Percentiles rank a stretch among this genome's conserved stretches.
Conservation (phyloP, 805 yeast species). For the Hanseniaspora mollemarum region DNA sequence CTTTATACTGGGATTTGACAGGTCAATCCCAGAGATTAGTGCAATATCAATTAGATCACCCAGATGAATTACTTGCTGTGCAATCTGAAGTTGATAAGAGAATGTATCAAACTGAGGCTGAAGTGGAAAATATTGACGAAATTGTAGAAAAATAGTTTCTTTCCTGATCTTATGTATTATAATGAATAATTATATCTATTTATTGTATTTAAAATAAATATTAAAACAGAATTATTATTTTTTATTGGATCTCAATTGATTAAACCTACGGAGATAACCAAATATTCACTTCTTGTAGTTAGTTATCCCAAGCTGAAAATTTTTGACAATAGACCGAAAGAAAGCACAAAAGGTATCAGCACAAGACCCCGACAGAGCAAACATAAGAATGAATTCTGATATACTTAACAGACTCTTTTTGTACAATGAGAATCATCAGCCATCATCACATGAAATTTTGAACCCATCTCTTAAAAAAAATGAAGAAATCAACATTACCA, state of each 20-base stretch:
- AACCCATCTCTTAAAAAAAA: neutral
- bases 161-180: too few relatives aligned
- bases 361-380: too few relatives aligned
- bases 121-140: slow-evolving; percentile 1
- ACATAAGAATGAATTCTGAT: neutral
- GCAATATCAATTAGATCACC: slow-evolving; percentile 65
- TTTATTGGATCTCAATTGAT: too few relatives aligned
- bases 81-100: slow-evolving; percentile 46
- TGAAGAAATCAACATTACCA: neutral
- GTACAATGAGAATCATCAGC: neutral
- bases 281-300: too few relatives aligned
- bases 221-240: too few relatives aligned
- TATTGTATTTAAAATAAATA: too few relatives aligned
- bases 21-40: slow-evolving; percentile 65
- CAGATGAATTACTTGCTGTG: slow-evolving; percentile 67
- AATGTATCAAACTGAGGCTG: slow-evolving; percentile 9
- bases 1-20: slow-evolving; percentile 73
- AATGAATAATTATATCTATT: too few relatives aligned
- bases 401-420: neutral
- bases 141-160: neutral
- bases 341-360: too few relatives aligned
- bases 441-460: neutral
- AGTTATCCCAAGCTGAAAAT: too few relatives aligned
- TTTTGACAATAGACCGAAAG: too few relatives aligned
- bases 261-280: too few relatives aligned